Base-by-base conservation (phyloP, 140 eudicot genomes). In the Bidens hawaiensis region DNA sequence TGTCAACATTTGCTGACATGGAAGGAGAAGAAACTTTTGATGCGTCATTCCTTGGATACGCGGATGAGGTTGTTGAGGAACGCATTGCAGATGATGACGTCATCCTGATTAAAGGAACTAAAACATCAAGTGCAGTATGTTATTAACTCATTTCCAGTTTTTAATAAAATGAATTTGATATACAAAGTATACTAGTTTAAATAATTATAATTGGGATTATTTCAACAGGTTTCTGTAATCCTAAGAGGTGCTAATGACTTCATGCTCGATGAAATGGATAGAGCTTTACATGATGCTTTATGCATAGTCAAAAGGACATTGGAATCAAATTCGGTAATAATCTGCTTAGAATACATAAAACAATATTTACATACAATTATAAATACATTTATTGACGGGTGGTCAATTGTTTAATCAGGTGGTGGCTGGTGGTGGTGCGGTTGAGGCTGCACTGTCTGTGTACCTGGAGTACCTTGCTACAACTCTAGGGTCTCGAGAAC, bases 361-460 rank as follows among this genome's bases (percentile, higher is more conserved):
- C 18, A 31, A 16, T 50, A 34, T 33, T 1, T 28, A 28, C 3
- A 38, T 38, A 2, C 28, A 12, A 43, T 25, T 24, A 24, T 62
- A 42, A 14, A 3, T 23, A 15, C 51, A 42, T 27, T 13, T 64
- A 30, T 23, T 64, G 30, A 64, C 8, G n/a, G 5, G n/a, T 15
- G 21, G 19, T 57, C 15, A 14, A 56, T 10, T 38, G 22, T 68
- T 58, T 12, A n/a, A 68, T 62, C 78, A 94, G 97, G 99, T 88
- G 43, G 99, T 94, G 54, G 96, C 99, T 26, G 99, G 99, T 65
- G 99, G 99, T 45, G 99, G 97, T 46, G 99, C 99, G 9, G 99
- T 83, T 67, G 97, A 94, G 83, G 93, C 99, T 19, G 95, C 99
- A 11, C 71, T 94, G 65, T 94, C 95, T 53, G 97, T 88, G 14